Evolutionary conservation across 441 rosid genomes (phyloP).

Genomic region (Bruguiera hainesii): DNA sequence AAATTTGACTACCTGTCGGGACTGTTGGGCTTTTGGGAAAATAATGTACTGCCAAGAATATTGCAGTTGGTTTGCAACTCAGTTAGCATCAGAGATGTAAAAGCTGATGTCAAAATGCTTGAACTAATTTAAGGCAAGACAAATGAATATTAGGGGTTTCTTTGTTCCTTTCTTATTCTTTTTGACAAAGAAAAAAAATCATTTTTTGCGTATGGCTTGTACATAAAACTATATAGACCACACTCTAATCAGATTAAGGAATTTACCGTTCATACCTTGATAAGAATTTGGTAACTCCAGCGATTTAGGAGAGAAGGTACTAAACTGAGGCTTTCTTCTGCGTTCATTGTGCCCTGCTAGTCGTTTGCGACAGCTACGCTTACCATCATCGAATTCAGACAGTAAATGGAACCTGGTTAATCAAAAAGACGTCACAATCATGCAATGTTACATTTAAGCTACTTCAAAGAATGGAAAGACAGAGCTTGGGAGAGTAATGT

Average conservation of each 20-base stretch:
- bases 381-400: conserved; percentile 80
- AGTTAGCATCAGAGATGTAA: too few relatives aligned
- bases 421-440: conserved; percentile 9
- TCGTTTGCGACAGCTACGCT: conserved; percentile 90
- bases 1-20: too few relatives aligned
- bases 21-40: too few relatives aligned
- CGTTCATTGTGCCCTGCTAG: conserved; percentile 88
- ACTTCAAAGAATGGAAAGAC: neutral
- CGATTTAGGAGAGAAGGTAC: conserved; percentile 37
- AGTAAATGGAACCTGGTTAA: conserved; percentile 79
- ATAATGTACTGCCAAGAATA: too few relatives aligned
- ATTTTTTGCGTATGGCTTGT: neutral
- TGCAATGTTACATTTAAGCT: neutral
- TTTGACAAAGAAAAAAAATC: neutral
- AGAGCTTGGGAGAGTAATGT: neutral
- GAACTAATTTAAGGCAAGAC: too few relatives aligned
- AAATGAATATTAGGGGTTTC: neutral
- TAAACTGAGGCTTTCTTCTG: conserved; percentile 66
- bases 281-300: conserved; percentile 42
- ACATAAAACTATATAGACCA: neutral
- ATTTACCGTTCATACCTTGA: conserved; percentile 38
- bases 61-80: too few relatives aligned
- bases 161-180: neutral
- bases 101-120: too few relatives aligned
- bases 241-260: neutral